phyloP scores from a whole-genome alignment of 768 basidiomycete genomes.

The Porphyrellus cyaneotinctus region DNA sequence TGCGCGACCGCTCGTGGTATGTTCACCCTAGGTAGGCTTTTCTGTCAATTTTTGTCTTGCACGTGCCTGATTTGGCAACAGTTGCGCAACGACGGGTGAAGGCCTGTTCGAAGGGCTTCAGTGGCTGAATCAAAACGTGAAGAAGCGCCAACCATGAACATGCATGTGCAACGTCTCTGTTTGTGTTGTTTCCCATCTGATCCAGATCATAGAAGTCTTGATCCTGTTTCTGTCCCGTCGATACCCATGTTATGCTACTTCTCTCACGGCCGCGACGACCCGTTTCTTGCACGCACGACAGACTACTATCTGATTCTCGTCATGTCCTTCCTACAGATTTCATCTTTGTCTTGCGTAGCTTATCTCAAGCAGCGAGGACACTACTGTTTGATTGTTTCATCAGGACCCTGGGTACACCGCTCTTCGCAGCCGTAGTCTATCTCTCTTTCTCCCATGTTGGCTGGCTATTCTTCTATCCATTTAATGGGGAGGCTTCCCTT shows the following conservation, averaged over 20 bases:
- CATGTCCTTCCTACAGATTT: conserved; percentile 20
- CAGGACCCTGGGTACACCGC: conserved; percentile 12
- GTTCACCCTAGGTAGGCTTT: conserved; percentile 87
- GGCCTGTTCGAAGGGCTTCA: conserved; percentile 96
- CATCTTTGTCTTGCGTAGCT: conserved; percentile 27
- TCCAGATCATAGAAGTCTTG: conserved; percentile 18
- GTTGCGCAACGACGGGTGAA: conserved; percentile 95
- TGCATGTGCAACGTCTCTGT: conserved; percentile 15
- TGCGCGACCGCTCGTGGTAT: conserved; percentile 98
- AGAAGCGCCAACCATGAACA: conserved; percentile 76
- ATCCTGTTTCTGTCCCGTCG: conserved; percentile 17
- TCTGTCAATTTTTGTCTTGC: background rate
- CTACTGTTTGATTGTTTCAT: conserved; percentile 9
- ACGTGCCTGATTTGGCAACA: conserved; percentile 29
- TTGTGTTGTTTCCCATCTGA: conserved; percentile 23
- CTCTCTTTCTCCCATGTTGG: conserved; percentile 14
- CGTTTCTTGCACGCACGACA: conserved; percentile 33
- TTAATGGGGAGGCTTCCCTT: conserved; percentile 22
- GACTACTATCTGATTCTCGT: conserved; percentile 34
- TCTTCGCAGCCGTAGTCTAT: conserved; percentile 15
- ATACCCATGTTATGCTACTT: conserved; percentile 36
- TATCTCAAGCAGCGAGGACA: conserved; percentile 15
- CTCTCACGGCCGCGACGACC: conserved; percentile 34
- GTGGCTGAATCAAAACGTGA: conserved; percentile 97
- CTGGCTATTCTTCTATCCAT: conserved; percentile 14